phyloP scores from a whole-genome alignment of 2,329 filamentous ascomycete genomes.

The Ascochyta pisi region DNA sequence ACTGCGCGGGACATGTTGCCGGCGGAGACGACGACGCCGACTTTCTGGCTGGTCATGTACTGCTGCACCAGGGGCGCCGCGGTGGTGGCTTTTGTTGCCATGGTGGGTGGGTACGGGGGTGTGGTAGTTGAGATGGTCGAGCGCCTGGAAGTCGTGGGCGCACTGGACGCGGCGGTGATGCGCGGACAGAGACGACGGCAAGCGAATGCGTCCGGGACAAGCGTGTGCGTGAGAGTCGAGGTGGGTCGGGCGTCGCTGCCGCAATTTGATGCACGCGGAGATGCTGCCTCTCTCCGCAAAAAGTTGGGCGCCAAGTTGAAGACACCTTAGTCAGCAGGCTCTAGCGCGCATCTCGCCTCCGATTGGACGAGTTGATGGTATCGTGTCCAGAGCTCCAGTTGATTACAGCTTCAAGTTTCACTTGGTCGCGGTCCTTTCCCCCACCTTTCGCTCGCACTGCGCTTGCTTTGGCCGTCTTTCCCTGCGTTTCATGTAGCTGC shows the following conservation, averaged over 20 bases:
- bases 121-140: conserved; percentile 18
- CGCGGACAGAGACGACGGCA: conserved; percentile 16
- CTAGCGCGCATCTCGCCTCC: conserved; percentile 31
- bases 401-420: conserved; percentile 17
- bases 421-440: conserved; percentile 21
- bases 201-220: conserved; percentile 26
- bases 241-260: conserved; percentile 7
- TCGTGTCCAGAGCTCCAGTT: conserved; percentile 35
- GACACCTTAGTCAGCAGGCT: no score
- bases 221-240: neutral
- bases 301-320: conserved; percentile 32
- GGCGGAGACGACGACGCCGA: conserved; percentile 76
- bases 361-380: conserved; percentile 41
- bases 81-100: conserved; percentile 32
- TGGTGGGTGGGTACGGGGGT: conserved; percentile 18
- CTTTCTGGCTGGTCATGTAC: conserved; percentile 39
- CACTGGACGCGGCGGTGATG: conserved; percentile 10
- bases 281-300: conserved; percentile 27
- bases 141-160: conserved; percentile 15
- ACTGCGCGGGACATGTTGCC: conserved; percentile 81
- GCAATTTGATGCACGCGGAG: conserved; percentile 16
- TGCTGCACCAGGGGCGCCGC: conserved; percentile 34
- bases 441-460: conserved; percentile 12
- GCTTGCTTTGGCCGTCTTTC: conserved; percentile 21
- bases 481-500: conserved; percentile 14